Base-by-base conservation (phyloP, 805 yeast genomes). In the Candida endomychidarum region DNA sequence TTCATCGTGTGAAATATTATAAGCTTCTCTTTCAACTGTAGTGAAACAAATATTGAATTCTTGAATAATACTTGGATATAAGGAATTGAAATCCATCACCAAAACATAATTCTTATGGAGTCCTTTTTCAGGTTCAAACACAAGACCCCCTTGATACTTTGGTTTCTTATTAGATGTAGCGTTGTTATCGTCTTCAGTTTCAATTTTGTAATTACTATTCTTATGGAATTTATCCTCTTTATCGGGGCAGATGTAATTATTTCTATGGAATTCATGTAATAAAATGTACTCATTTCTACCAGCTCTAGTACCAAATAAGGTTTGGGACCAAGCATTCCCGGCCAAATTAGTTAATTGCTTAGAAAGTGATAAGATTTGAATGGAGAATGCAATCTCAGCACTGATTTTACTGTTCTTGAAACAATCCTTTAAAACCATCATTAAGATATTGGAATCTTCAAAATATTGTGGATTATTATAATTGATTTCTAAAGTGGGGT, bases 21-120 rank as follows among this genome's bases (percentile, higher is more conserved):
- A 69, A n/a, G 60, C 54, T 19, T 71, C 77, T 59, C 96, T 73
- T 17, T 83, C 84, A 16, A 93, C 95, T 0, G 99, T 93, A 2
- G 98, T 90, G 68, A 93, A 93, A 69, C 99, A 93, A 50, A 93
- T 93, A 59, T 93, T 93, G 63, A 77, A 93, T 63, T 93, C 99
- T 65, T 93, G 99, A 51, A 93, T 93, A 56, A 93, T 91, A 46
- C 96, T 86, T 8, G 99, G 99, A 58, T 93, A 93, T 67, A 93
- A 75, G 35, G 96, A 88, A 66, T 93, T 93, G 81, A 93, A 93
- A 67, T 93, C 99, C 98, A 93, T 90, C 16, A 93, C 99, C 47
- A 93, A 65, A 2, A 89, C 77, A 57, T 83, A 86, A 49, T 87
- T 84, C 57, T 87, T 88, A 58, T 91, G 96, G 28, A 93, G 69